Conservation (phyloP, 345 rosid genomes). For the Aurinia saxatilis region DNA sequence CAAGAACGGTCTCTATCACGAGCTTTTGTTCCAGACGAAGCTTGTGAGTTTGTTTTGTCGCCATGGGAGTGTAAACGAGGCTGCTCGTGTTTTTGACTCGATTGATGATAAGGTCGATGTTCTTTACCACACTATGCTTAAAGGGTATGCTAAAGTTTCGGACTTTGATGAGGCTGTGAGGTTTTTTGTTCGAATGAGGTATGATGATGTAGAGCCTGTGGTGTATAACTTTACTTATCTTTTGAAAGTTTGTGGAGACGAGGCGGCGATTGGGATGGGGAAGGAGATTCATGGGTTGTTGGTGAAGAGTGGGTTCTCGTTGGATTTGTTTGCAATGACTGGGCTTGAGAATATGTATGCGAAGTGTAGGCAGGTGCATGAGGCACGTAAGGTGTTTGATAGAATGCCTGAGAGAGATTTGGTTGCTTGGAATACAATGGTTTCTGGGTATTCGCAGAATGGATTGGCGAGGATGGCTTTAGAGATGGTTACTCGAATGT, state of each 20-base stretch:
- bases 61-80: slow-evolving; percentile 52
- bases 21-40: slow-evolving; percentile 67
- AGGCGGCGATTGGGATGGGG: slow-evolving; percentile 44
- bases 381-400: slow-evolving; percentile 74
- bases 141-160: slow-evolving; percentile 55
- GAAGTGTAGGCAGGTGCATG: slow-evolving; percentile 48
- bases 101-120: slow-evolving; percentile 47
- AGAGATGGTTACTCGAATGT: slow-evolving; percentile 52
- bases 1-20: slow-evolving; percentile 54
- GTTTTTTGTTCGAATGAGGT: slow-evolving; percentile 54
- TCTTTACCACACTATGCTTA: slow-evolving; percentile 76
- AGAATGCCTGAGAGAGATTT: slow-evolving; percentile 79
- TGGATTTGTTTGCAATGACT: slow-evolving; percentile 59
- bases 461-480: slow-evolving; percentile 51
- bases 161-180: slow-evolving; percentile 41
- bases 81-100: slow-evolving; percentile 66
- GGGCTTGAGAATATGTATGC: slow-evolving; percentile 66
- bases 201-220: slow-evolving; percentile 46
- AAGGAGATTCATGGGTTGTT: slow-evolving; percentile 71
- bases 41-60: slow-evolving; percentile 74
- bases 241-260: slow-evolving; percentile 63
- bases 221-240: slow-evolving; percentile 73
- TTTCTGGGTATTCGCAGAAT: slow-evolving; percentile 75
- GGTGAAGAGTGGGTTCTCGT: slow-evolving; percentile 52
- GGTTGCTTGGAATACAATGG: slow-evolving; percentile 79